phyloP scores from a whole-genome alignment of 2,329 filamentous ascomycete genomes.

The Berkeleyomyces basicola region DNA sequence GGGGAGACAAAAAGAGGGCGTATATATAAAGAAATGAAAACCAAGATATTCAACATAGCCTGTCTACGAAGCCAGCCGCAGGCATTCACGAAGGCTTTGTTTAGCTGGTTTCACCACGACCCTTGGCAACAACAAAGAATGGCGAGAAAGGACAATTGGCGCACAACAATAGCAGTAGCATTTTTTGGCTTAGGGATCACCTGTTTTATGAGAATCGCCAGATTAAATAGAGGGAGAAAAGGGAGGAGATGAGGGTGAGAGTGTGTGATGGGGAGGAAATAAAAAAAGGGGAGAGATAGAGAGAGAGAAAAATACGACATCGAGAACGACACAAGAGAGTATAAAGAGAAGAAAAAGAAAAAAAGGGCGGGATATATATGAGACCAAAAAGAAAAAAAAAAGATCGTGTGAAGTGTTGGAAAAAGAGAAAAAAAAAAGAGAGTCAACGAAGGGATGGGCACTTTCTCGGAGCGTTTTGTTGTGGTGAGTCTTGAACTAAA shows the following conservation, averaged over 20 bases:
- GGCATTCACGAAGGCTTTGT: not conserved
- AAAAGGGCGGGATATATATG: constrained; percentile 3
- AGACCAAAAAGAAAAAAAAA: not conserved
- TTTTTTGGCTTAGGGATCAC: not conserved
- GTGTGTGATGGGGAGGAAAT: no score
- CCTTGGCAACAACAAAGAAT: not conserved
- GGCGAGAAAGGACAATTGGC: not conserved
- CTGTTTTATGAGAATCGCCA: not conserved
- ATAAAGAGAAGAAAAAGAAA: constrained; percentile 7
- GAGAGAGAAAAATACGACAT: not conserved
- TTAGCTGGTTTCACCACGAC: not conserved
- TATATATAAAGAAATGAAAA: not conserved
- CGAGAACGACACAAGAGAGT: not conserved
- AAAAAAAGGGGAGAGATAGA: not conserved
- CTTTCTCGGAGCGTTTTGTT: not conserved
- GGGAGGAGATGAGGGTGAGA: not conserved
- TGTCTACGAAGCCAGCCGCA: not conserved
- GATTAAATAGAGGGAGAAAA: not conserved
- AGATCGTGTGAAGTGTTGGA: constrained; percentile 1
- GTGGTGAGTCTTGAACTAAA: not conserved
- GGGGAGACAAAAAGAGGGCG: not conserved
- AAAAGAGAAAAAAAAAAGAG: not conserved
- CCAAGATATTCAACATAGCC: not conserved
- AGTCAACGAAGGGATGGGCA: not conserved
- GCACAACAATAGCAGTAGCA: not conserved